Evolutionary conservation across 2,329 filamentous ascomycete species (phyloP).

Genomic region (Lecanicillium sp.): DNA sequence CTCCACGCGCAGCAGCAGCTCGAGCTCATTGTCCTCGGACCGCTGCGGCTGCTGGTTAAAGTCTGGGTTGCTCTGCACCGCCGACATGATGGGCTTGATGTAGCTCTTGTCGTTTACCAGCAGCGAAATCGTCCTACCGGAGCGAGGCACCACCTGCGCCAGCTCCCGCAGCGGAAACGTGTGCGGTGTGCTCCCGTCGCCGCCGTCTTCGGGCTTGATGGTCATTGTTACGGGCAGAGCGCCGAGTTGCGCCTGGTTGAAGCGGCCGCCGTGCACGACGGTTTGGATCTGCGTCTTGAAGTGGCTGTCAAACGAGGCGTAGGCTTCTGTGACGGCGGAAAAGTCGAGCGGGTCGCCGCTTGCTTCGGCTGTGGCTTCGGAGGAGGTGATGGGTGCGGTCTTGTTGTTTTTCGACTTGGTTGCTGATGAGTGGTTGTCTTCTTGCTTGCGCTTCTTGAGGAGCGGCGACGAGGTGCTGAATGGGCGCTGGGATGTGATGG

Average conservation of each 20-base stretch:
- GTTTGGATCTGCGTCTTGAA: slow-evolving; percentile 34
- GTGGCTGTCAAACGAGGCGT: slow-evolving; percentile 30
- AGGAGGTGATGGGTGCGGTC: slow-evolving; percentile 8
- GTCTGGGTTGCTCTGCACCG: slow-evolving; percentile 41
- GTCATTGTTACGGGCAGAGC: slow-evolving; percentile 31
- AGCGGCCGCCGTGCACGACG: slow-evolving; percentile 37
- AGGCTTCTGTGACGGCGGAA: slow-evolving; percentile 36
- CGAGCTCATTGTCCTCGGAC: slow-evolving; percentile 49
- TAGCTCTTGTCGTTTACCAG: slow-evolving; percentile 33
- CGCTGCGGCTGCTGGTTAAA: slow-evolving; percentile 55
- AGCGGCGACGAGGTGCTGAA: slow-evolving; percentile 21
- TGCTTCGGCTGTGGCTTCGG: slow-evolving; percentile 14
- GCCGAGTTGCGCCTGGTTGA: slow-evolving; percentile 42
- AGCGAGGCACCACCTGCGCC: slow-evolving; percentile 42
- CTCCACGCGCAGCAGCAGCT: slow-evolving; percentile 47
- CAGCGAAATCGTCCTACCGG: slow-evolving; percentile 30
- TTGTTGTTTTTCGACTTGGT: slow-evolving; percentile 12
- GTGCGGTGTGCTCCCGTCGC: slow-evolving; percentile 13
- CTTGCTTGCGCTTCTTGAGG: slow-evolving; percentile 30
- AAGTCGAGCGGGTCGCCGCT: slow-evolving; percentile 40
- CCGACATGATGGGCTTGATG: slow-evolving; percentile 47
- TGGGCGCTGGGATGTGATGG: slow-evolving; percentile 12
- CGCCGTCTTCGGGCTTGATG: slow-evolving; percentile 21
- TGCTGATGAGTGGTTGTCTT: slow-evolving; percentile 1
- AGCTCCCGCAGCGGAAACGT: slow-evolving; percentile 46